Evolutionary conservation across 306 rosid species (phyloP).

Genomic region (Corylus avellana): DNA sequence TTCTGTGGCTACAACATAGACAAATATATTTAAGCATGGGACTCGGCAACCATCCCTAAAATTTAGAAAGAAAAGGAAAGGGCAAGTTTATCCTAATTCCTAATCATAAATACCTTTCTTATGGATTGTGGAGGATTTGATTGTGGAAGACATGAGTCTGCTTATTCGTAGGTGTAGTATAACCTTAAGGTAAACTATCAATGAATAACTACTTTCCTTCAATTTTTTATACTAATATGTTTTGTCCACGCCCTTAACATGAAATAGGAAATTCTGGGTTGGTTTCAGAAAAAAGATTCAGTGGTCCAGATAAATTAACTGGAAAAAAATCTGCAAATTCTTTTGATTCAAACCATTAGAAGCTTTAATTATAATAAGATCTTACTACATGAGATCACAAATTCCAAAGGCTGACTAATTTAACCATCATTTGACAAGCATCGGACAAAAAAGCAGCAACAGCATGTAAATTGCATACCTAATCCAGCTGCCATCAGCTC

Average conservation of each 20-base stretch:
- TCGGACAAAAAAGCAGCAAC: not conserved
- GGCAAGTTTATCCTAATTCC: too few species aligned
- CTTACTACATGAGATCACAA: not conserved
- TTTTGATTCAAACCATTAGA: not conserved
- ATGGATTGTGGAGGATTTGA: not conserved
- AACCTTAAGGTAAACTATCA: not conserved
- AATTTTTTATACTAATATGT: not conserved
- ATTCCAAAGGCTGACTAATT: not conserved
- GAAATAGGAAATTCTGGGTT: not conserved
- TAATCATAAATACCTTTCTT: not conserved
- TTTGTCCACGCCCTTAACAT: not conserved
- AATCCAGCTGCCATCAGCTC: constrained; percentile 99
- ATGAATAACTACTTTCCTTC: not conserved
- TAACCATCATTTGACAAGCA: not conserved
- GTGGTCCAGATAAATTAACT: not conserved
- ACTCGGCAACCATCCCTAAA: not conserved
- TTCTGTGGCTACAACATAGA: not conserved
- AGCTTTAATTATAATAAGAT: not conserved
- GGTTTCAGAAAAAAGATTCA: not conserved
- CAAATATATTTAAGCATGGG: not conserved
- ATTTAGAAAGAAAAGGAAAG: not conserved
- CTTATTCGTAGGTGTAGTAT: not conserved
- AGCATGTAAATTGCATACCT: constrained; percentile 49
- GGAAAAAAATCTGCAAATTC: not conserved
- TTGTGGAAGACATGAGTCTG: not conserved